These are phyloP conservation scores for Coemansia sp. DNA, from an alignment of 192 early-diverging fungal species.

Conservation along the genomic window DNA sequence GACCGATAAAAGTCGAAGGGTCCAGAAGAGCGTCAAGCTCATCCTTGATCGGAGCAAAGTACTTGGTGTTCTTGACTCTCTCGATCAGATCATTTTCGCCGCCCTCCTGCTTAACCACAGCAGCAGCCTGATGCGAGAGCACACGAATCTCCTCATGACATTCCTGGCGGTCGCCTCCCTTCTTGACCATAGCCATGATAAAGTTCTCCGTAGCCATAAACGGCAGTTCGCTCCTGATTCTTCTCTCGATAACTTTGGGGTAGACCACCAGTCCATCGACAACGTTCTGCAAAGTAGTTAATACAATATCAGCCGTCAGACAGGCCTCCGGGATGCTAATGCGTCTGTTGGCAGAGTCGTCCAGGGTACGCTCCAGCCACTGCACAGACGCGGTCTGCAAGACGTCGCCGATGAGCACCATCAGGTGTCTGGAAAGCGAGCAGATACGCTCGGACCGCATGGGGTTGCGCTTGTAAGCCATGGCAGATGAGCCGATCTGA, in stretches of 20 bases:
- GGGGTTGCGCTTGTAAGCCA: conserved; percentile 99
- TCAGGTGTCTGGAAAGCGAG: conserved; percentile 92
- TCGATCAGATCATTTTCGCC: conserved; percentile 95
- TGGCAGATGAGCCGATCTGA: conserved; percentile 97
- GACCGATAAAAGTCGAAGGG: conserved; percentile 89
- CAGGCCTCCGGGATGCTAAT: conserved; percentile 96
- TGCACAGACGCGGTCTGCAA: conserved; percentile 89
- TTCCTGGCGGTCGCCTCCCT: conserved; percentile 91
- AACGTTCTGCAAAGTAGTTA: conserved; percentile 94
- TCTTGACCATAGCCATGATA: conserved; percentile 99
- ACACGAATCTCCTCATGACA: conserved; percentile 98
- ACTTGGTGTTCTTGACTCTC: conserved; percentile 74
- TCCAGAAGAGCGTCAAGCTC: conserved; percentile 80
- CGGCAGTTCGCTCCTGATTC: conserved; percentile 92
- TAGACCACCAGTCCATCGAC: conserved; percentile 97
- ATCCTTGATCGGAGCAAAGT: conserved; percentile 85
- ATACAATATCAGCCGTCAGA: conserved; percentile 94
- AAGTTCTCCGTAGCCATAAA: conserved; percentile 99
- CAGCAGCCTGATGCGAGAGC: conserved; percentile 88
- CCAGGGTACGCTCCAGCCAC: conserved; percentile 97
- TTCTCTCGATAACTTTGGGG: conserved; percentile 87
- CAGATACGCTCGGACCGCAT: conserved; percentile 98
- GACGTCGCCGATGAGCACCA: conserved; percentile 85
- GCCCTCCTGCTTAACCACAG: conserved; percentile 88
- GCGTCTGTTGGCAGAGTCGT: conserved; percentile 95